Evolutionary conservation across 2,329 filamentous ascomycete species (phyloP).

Genomic region (Trichoderma citrinoviride): DNA sequence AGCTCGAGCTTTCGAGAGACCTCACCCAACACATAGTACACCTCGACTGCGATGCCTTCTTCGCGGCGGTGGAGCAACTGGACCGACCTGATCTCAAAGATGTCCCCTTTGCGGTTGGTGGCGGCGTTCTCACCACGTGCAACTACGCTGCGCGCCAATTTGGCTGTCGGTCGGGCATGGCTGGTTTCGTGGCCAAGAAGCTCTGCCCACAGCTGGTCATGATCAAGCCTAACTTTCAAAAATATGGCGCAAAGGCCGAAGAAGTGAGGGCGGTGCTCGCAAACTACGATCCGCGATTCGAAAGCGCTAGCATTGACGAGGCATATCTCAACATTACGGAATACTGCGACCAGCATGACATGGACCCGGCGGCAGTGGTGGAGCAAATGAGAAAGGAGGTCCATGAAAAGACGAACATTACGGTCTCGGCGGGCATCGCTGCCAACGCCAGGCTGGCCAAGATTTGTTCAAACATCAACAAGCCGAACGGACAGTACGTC

Average conservation of each 20-base stretch:
- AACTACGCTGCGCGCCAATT: conserved; percentile 91
- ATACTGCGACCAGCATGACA: conserved; percentile 69
- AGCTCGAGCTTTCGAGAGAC: conserved; percentile 76
- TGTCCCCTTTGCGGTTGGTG: conserved; percentile 86
- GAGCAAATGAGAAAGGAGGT: conserved; percentile 76
- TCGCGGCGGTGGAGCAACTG: conserved; percentile 86
- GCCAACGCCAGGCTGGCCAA: conserved; percentile 93
- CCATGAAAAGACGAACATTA: conserved; percentile 72
- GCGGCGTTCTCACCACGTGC: conserved; percentile 62
- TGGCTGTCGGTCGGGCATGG: conserved; percentile 93
- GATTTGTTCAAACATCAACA: conserved; percentile 93
- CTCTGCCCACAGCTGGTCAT: conserved; percentile 83
- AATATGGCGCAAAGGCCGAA: conserved; percentile 85
- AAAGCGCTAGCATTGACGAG: conserved; percentile 93
- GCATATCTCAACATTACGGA: conserved; percentile 93
- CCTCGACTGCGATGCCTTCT: conserved; percentile 96
- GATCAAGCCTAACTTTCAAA: conserved; percentile 81
- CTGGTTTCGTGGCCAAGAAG: conserved; percentile 90
- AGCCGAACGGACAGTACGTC: conserved; percentile 88
- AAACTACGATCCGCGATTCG: conserved; percentile 86
- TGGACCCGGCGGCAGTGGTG: conserved; percentile 71
- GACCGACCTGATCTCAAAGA: conserved; percentile 80
- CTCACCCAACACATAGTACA: conserved; percentile 84
- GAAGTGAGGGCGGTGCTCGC: conserved; percentile 80
- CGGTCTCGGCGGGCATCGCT: conserved; percentile 90